A percentile compares a stretch with the other conserved stretches of the same genome.
phyloP scores from a whole-genome alignment of 1,139 yeast species.

The Trichomonascaceae sp. region DNA sequence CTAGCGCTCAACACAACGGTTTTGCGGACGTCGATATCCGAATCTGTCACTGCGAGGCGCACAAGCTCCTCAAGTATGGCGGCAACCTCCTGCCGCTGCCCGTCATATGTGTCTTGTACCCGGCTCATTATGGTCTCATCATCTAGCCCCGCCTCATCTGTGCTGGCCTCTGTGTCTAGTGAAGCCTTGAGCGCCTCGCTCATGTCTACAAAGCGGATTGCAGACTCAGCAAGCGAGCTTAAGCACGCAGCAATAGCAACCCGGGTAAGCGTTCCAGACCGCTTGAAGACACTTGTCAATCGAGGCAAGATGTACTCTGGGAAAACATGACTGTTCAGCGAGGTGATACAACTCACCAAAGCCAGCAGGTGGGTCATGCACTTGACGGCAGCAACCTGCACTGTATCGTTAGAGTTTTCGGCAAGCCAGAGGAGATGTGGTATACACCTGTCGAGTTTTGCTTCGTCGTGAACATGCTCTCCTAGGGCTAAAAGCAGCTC shows the following conservation, averaged over 20 bases:
- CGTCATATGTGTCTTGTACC: slow-evolving; percentile 20
- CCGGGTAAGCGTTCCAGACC: slow-evolving; percentile 32
- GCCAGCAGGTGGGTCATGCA: slow-evolving; percentile 39
- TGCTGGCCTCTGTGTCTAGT: slow-evolving; percentile 27
- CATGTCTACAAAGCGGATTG: slow-evolving; percentile 55
- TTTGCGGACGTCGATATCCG: slow-evolving; percentile 50
- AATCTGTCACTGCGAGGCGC: slow-evolving; percentile 55
- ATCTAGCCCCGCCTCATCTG: slow-evolving; percentile 19
- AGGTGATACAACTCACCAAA: slow-evolving; percentile 55
- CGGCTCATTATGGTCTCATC: slow-evolving; percentile 4
- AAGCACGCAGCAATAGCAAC: slow-evolving; percentile 60
- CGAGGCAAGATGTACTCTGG: slow-evolving; percentile 76
- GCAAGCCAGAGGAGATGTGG: slow-evolving; percentile 58
- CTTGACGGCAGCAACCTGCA: slow-evolving; percentile 35
- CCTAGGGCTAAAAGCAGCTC: slow-evolving; percentile 66
- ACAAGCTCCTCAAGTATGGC: slow-evolving; percentile 45
- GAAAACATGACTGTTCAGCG: slow-evolving; percentile 62
- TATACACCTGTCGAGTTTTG: slow-evolving; percentile 70
- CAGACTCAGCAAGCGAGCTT: slow-evolving; percentile 52
- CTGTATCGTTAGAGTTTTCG: slow-evolving; percentile 42
- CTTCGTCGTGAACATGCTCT: slow-evolving; percentile 68
- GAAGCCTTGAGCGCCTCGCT: slow-evolving; percentile 39
- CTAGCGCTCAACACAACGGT: slow-evolving; percentile 55
- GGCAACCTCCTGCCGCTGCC: slow-evolving; percentile 21
- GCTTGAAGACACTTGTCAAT: slow-evolving; percentile 34